A percentile compares a stretch with the other conserved stretches of the same genome.
These are phyloP conservation scores for Cenchrus fungigraminus DNA, from an alignment of 176 grass and related monocot genomes.

Conservation along the genomic window DNA sequence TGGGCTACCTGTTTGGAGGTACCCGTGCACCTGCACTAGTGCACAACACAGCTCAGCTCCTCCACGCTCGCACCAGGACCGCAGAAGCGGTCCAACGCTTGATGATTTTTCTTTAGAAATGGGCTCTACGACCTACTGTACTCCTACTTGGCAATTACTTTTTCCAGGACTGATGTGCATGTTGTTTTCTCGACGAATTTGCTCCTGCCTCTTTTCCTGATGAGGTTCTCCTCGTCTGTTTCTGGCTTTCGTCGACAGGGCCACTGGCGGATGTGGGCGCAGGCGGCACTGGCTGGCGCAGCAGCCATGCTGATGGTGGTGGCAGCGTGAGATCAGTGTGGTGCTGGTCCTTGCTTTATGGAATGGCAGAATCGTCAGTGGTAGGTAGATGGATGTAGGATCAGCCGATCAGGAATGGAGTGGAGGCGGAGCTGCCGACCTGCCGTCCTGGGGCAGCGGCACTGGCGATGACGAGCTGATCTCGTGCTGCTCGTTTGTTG, in stretches of 20 bases:
- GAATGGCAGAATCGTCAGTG: constrained; percentile 17
- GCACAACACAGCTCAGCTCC: background rate
- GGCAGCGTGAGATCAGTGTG: constrained; percentile 3
- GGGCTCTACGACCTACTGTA: background rate
- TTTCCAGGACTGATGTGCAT: background rate
- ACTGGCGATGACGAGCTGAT: background rate
- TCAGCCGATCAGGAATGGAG: background rate
- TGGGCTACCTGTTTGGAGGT: background rate
- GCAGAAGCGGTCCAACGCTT: background rate
- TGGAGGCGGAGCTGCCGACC: too few relatives aligned
- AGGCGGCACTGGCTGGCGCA: constrained; percentile 31
- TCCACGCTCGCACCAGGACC: background rate
- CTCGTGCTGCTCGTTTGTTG: background rate
- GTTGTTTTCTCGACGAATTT: constrained; percentile 11
- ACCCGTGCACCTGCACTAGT: background rate
- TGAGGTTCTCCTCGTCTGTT: constrained; percentile 23
- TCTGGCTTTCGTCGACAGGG: constrained; percentile 32
- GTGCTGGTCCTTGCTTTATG: constrained; percentile 4
- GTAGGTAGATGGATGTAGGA: background rate
- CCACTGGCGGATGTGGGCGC: constrained; percentile 34
- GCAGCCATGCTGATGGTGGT: constrained; percentile 17
- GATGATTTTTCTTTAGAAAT: background rate
- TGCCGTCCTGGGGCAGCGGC: background rate
- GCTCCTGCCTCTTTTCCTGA: background rate
- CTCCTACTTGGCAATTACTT: background rate